Evolutionary conservation across 108 stramenopile species (phyloP).

Genomic region (Nitzschia sp.): DNA sequence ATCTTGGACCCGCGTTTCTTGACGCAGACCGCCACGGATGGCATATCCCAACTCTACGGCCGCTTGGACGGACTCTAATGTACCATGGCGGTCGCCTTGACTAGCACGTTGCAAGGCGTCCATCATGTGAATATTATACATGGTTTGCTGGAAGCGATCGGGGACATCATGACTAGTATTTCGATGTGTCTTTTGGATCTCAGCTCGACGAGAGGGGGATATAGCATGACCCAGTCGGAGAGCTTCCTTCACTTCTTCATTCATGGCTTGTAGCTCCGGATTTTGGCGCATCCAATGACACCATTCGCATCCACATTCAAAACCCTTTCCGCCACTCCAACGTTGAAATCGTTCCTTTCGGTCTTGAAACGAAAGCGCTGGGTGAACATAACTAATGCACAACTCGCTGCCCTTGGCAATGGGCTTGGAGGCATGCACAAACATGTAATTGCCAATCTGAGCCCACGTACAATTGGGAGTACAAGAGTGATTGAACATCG

Average conservation of each 20-base stretch:
- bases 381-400: conserved; percentile 7
- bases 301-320: conserved; percentile 24
- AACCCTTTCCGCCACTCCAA: conserved; percentile 23
- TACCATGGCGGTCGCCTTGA: neutral
- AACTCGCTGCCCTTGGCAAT: conserved; percentile 19
- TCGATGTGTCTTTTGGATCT: neutral
- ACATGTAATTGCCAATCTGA: conserved; percentile 30
- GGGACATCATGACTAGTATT: neutral
- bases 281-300: conserved; percentile 6
- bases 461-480: conserved; percentile 26
- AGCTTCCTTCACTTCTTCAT: conserved; percentile 1
- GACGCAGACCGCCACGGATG: conserved; percentile 1
- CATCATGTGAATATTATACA: conserved; percentile 4
- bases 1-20: conserved; percentile 10
- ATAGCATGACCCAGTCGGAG: neutral
- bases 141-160: neutral
- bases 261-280: neutral
- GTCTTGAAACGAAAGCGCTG: neutral
- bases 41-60: neutral
- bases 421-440: conserved; percentile 6
- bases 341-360: conserved; percentile 7
- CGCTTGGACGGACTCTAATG: neutral
- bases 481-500: conserved; percentile 32
- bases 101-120: neutral
- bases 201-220: neutral